Base-by-base conservation (phyloP, 306 rosid genomes). In the Heteromeles arbutifolia region DNA sequence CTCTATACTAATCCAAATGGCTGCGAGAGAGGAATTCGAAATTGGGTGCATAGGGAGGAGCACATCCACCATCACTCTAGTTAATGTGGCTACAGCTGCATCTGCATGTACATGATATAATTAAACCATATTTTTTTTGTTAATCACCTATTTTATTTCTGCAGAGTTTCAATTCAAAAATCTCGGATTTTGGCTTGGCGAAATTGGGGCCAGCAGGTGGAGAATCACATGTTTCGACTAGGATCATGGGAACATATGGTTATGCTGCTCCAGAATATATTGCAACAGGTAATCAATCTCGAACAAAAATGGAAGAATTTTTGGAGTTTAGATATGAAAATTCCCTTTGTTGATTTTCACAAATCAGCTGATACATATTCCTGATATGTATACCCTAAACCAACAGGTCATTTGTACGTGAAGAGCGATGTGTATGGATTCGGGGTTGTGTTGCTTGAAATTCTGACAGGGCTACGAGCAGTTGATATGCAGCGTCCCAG, bases 361-460 rank as follows among this genome's bases (percentile, higher is more conserved):
- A n/a, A 8, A 56, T 18, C 14, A 56, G 62, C 26, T 56, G 62
- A 56, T 56, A 50, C 21, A 50, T 50, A 50, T 50, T 53, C 29
- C 48, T 82, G 44, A 70, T 69, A 64, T 66, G 63, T 64, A 43
- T 34, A 24, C 25, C 9, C 37, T 70, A 25, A 14, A 70, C 78
- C 4, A 77, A 85, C 90, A 95, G 98, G 98, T 2, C 97, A 92
- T 84, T 84, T 95, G 75, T 92, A 90, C 44, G 93, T 92, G 17
- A 92, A 92, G 77, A 95, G 98, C 66, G 97, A 95, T 34, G 97
- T 95, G 18, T 95, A 92, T 43, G 97, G 97, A 5, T 95, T 90
- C 39, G 98, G 98, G 17, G 98, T 92, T 10, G 93, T 95, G 72
- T 81, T 90, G 74, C 97, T 95, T 5, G 97, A 95, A 82, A 72